These are phyloP conservation scores for Candida boidinii DNA, from an alignment of 805 yeast genomes.

Conservation along the genomic window DNA sequence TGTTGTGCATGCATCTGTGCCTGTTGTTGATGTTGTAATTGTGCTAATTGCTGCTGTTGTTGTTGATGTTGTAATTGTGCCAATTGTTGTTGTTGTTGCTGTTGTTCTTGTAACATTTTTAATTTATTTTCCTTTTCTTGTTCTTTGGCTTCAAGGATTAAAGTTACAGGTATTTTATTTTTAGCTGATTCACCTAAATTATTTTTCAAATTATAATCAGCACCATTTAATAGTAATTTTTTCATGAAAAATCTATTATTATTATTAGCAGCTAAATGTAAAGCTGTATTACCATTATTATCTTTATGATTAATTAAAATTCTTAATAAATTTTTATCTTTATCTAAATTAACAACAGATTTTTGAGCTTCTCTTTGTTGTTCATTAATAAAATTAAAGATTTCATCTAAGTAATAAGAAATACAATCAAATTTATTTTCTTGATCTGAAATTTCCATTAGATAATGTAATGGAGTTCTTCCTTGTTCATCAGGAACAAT, in stretches of 20 bases:
- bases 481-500: slow-evolving; percentile 67
- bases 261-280: slow-evolving; percentile 64
- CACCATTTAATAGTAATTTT: slow-evolving; percentile 37
- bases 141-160: too few relatives aligned
- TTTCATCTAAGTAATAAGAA: slow-evolving; percentile 40
- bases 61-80: neutral
- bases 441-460: slow-evolving; percentile 39
- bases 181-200: slow-evolving; percentile 12
- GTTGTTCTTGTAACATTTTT: too few relatives aligned
- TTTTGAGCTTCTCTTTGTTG: slow-evolving; percentile 22
- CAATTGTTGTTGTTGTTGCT: neutral
- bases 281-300: slow-evolving; percentile 73
- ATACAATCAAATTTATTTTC: slow-evolving; percentile 42
- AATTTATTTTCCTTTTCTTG: too few relatives aligned
- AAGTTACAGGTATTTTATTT: neutral
- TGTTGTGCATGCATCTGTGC: slow-evolving; percentile 1
- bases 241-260: slow-evolving; percentile 38
- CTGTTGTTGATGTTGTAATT: slow-evolving; percentile 1
- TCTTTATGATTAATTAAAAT: slow-evolving; percentile 71
- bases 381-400: slow-evolving; percentile 17
- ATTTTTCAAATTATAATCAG: slow-evolving; percentile 20
- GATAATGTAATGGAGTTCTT: slow-evolving; percentile 65
- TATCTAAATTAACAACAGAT: slow-evolving; percentile 7
- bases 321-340: slow-evolving; percentile 36
- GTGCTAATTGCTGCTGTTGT: neutral